Conservation (phyloP, 495 filamentous ascomycete species). For the Trichoderma reesei region DNA sequence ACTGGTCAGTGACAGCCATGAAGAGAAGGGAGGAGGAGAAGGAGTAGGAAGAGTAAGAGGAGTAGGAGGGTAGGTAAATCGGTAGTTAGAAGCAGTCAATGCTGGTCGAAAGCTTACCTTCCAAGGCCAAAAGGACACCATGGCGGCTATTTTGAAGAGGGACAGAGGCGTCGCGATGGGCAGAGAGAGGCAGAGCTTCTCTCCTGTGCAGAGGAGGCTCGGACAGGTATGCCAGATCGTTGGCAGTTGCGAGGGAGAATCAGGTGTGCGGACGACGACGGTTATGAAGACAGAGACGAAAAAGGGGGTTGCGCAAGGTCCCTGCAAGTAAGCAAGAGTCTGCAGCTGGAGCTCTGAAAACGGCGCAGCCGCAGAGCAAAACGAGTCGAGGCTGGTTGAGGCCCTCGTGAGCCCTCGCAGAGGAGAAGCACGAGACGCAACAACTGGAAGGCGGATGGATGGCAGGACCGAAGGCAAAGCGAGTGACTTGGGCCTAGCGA, state of each 20-base stretch:
- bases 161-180: too few relatives aligned
- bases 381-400: neutral
- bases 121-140: slow-evolving; percentile 82
- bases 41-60: neutral
- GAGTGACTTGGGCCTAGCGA: neutral
- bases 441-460: too few relatives aligned
- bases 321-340: neutral
- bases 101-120: slow-evolving; percentile 39
- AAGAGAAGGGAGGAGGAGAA: neutral
- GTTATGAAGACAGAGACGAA: neutral
- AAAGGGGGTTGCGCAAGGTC: neutral
- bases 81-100: neutral
- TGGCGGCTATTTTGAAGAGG: slow-evolving; percentile 22
- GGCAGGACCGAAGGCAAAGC: neutral
- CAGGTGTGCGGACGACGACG: too few relatives aligned
- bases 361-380: slow-evolving; percentile 1
- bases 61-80: neutral
- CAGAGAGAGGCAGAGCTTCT: too few relatives aligned
- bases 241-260: too few relatives aligned
- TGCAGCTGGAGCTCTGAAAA: neutral
- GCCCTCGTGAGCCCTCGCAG: neutral
- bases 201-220: too few relatives aligned
- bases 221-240: too few relatives aligned
- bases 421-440: neutral
- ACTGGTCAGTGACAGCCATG: neutral